Evolutionary conservation across 805 yeast species (phyloP).

Genomic region (Hanseniaspora guilliermondii): DNA sequence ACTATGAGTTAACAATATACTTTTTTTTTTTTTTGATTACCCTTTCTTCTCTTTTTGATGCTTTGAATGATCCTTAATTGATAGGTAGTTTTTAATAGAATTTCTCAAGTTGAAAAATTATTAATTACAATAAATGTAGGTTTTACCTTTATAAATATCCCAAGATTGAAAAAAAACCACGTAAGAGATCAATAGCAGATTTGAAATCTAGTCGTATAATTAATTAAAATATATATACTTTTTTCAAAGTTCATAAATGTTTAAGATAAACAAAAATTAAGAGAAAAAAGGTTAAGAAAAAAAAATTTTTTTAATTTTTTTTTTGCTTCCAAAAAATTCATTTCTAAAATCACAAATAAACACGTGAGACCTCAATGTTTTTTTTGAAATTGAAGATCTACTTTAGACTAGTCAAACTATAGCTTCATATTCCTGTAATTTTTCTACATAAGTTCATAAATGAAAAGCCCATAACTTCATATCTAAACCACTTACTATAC

Average conservation of each 20-base stretch:
- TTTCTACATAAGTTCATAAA: not conserved
- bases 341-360: not conserved
- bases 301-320: not conserved
- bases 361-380: too few species aligned
- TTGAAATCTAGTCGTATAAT: too few species aligned
- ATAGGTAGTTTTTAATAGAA: too few species aligned
- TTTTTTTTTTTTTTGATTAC: too few species aligned
- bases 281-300: not conserved
- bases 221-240: not conserved
- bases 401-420: too few species aligned
- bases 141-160: not conserved
- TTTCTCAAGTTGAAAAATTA: too few species aligned
- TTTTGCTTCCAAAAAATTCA: not conserved
- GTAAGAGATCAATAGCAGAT: too few species aligned
- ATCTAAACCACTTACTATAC: slow-evolving; percentile 10
- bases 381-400: too few species aligned
- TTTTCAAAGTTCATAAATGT: not conserved
- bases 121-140: too few species aligned
- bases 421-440: not conserved
- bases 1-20: too few species aligned
- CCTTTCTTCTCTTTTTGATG: too few species aligned
- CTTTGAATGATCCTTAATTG: too few species aligned
- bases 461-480: not conserved
- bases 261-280: not conserved
- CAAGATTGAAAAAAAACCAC: not conserved